Percentiles rank a stretch among this genome's conserved stretches.
Evolutionary conservation across 768 basidiomycete genomes (phyloP).

Genomic region (Serendipita sp.): DNA sequence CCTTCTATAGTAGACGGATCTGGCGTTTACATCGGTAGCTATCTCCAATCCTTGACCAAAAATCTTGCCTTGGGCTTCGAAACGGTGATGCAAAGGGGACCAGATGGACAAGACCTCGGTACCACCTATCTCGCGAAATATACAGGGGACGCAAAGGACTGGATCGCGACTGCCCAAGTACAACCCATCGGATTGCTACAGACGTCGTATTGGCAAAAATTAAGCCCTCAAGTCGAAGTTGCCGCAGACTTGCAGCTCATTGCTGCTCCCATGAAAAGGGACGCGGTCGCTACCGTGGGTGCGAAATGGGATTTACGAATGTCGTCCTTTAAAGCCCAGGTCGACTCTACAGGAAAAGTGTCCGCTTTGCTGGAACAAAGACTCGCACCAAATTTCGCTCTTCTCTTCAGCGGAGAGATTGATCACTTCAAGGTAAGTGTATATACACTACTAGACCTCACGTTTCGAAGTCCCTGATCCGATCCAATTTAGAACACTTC

Average conservation of each 20-base stretch:
- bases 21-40: constrained; percentile 48
- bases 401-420: constrained; percentile 90
- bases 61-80: constrained; percentile 64
- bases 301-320: constrained; percentile 93
- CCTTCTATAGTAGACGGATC: constrained; percentile 74
- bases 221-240: constrained; percentile 93
- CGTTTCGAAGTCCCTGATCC: background rate
- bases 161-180: constrained; percentile 86
- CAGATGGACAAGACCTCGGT: constrained; percentile 49
- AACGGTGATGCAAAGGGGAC: constrained; percentile 64
- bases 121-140: constrained; percentile 71
- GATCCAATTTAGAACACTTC: constrained; percentile 63
- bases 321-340: constrained; percentile 84
- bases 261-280: constrained; percentile 61
- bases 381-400: constrained; percentile 87
- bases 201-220: constrained; percentile 91
- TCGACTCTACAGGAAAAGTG: constrained; percentile 91
- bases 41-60: background rate
- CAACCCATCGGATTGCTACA: constrained; percentile 71
- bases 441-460: background rate
- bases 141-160: constrained; percentile 51
- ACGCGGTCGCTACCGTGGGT: constrained; percentile 70
- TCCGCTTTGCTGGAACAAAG: constrained; percentile 89
- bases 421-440: constrained; percentile 85
- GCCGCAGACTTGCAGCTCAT: constrained; percentile 82